Conservation (phyloP, 352 stramenopile species). For the Blastocystis sp. region DNA sequence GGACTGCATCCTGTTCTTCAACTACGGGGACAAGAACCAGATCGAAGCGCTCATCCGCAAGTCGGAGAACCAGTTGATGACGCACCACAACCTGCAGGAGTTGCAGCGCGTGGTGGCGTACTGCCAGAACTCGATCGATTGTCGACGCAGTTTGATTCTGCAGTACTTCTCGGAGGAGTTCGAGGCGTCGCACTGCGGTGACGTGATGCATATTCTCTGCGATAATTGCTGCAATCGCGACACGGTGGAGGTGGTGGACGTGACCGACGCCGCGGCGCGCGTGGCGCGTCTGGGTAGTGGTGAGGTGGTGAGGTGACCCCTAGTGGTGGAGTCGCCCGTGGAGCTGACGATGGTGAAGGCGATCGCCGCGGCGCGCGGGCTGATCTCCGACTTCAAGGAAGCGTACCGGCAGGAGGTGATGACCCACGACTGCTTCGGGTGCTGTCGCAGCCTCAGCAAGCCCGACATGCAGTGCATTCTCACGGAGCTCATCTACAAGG, state of each 20-base stretch:
- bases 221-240: conserved; percentile 80
- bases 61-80: conserved; percentile 37
- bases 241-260: not conserved
- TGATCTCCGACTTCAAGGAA: not conserved
- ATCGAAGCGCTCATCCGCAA: conserved; percentile 68
- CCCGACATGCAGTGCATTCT: not conserved
- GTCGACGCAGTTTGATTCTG: conserved; percentile 81
- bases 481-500: conserved; percentile 38
- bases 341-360: conserved; percentile 11
- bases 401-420: not conserved
- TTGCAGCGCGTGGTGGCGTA: conserved; percentile 71
- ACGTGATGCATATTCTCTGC: conserved; percentile 76
- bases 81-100: conserved; percentile 70
- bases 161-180: conserved; percentile 86
- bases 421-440: not conserved
- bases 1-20: conserved; percentile 78
- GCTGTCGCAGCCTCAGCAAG: not conserved
- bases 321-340: not conserved
- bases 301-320: not conserved
- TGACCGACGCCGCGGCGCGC: conserved; percentile 15
- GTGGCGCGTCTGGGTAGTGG: not conserved
- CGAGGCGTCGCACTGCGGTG: conserved; percentile 74
- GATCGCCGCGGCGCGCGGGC: not conserved
- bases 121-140: conserved; percentile 77
- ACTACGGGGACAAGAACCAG: conserved; percentile 66